Percentiles rank a stretch among this genome's conserved stretches.
phyloP scores from a whole-genome alignment of 306 rosid species.

The Sindora glabra region DNA sequence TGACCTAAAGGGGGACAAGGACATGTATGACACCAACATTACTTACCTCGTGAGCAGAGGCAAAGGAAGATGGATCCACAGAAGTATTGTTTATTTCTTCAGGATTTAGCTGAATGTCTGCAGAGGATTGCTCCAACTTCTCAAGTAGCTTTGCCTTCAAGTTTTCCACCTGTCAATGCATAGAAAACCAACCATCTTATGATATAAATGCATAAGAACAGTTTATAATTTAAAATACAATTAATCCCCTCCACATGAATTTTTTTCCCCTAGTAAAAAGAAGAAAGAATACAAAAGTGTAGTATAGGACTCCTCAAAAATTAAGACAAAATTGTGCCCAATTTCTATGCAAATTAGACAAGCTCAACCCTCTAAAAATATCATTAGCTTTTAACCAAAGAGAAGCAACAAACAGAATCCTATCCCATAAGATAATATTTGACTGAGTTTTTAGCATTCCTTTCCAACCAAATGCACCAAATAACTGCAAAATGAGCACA shows the following conservation, averaged over 20 bases:
- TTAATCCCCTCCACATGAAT: not conserved
- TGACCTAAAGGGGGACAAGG: not conserved
- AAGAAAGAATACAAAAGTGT: too few species aligned
- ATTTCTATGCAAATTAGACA: too few species aligned
- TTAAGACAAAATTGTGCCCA: too few species aligned
- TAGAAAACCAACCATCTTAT: conserved; percentile 20
- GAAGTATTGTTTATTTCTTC: conserved; percentile 42
- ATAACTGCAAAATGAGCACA: too few species aligned
- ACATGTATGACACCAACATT: conserved; percentile 6
- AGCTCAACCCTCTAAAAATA: too few species aligned
- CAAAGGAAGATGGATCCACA: conserved; percentile 31
- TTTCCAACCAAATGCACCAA: too few species aligned
- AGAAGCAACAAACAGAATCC: too few species aligned
- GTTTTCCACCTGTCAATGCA: conserved; percentile 64
- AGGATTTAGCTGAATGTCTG: conserved; percentile 56
- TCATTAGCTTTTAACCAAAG: too few species aligned
- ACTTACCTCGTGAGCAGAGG: conserved; percentile 64
- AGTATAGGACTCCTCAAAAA: too few species aligned
- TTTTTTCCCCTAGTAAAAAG: too few species aligned
- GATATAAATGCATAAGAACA: conserved; percentile 5
- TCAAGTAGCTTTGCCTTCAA: conserved; percentile 73
- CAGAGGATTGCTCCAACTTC: conserved; percentile 71
- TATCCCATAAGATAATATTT: too few species aligned
- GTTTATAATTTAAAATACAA: not conserved
- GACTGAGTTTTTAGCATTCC: too few species aligned